Evolutionary conservation across 768 basidiomycete genomes (phyloP).

Genomic region (Leccinum obscurum): DNA sequence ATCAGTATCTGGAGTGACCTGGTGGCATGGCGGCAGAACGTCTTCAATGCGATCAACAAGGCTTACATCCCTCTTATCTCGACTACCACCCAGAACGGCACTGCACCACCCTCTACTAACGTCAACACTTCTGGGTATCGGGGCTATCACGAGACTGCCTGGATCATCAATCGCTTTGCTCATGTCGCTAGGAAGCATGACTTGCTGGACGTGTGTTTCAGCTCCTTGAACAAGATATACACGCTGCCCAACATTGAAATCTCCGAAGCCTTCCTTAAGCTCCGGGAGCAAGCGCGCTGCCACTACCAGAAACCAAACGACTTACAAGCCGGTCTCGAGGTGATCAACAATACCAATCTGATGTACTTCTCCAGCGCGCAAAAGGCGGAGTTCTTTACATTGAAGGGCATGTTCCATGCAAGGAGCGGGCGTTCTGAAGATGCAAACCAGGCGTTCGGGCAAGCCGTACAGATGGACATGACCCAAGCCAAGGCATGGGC

Average conservation of each 20-base stretch:
- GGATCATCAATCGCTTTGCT: slow-evolving; percentile 99
- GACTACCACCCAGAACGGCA: slow-evolving; percentile 50
- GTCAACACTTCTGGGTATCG: slow-evolving; percentile 88
- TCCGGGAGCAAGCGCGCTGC: slow-evolving; percentile 97
- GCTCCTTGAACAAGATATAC: slow-evolving; percentile 94
- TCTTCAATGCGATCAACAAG: slow-evolving; percentile 96
- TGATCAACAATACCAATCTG: slow-evolving; percentile 99
- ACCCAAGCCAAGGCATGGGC: slow-evolving; percentile 96
- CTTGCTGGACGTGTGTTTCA: slow-evolving; percentile 93
- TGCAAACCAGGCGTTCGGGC: slow-evolving; percentile 87
- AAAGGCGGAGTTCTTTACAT: slow-evolving; percentile 97
- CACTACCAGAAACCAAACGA: slow-evolving; percentile 96
- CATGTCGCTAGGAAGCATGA: slow-evolving; percentile 98
- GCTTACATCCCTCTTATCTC: slow-evolving; percentile 90
- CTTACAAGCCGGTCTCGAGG: slow-evolving; percentile 91
- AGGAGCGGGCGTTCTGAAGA: slow-evolving; percentile 84
- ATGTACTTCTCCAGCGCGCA: slow-evolving; percentile 95
- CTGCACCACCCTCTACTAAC: slow-evolving; percentile 51
- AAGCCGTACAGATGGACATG: slow-evolving; percentile 96
- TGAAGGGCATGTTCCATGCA: slow-evolving; percentile 99
- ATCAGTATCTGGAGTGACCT: slow-evolving; percentile 99
- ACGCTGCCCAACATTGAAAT: slow-evolving; percentile 99
- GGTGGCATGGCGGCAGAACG: slow-evolving; percentile 99
- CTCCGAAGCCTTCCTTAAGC: slow-evolving; percentile 97
- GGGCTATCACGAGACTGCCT: slow-evolving; percentile 98